Conservation (phyloP, 345 rosid genomes). For the Iberis pinnata region DNA sequence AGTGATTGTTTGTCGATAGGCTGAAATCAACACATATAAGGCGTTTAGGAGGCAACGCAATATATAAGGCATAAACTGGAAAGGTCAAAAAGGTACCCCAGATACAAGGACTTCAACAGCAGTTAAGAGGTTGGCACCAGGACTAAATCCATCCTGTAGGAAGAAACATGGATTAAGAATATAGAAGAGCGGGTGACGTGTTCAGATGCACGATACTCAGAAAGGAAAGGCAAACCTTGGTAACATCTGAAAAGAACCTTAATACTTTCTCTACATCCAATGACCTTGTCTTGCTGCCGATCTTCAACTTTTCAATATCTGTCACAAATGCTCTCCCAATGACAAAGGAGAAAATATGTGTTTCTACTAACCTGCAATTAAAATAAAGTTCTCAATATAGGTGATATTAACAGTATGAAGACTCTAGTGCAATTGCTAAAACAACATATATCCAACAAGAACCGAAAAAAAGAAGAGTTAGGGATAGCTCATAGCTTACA, state of each 20-base stretch:
- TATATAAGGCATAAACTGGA: constrained; percentile 12
- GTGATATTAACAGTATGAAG: no score
- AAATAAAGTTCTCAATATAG: constrained; percentile 29
- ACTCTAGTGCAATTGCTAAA: no score
- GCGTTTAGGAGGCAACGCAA: constrained; percentile 10
- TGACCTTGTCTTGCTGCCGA: constrained; percentile 84
- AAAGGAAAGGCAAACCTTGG: constrained; percentile 50
- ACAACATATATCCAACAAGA: constrained; percentile 15
- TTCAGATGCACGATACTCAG: constrained; percentile 13
- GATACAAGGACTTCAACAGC: constrained; percentile 90
- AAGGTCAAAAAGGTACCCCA: constrained; percentile 56
- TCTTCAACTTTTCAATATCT: constrained; percentile 92
- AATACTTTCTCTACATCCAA: constrained; percentile 62
- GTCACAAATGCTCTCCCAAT: constrained; percentile 99
- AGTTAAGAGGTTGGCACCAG: constrained; percentile 86
- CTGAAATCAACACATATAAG: constrained; percentile 43
- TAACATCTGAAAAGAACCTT: constrained; percentile 71
- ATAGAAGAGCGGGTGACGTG: constrained; percentile 7
- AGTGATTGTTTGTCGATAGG: constrained; percentile 93
- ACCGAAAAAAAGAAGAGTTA: constrained; percentile 6
- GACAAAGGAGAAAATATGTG: constrained; percentile 95
- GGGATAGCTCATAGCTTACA: constrained; percentile 51
- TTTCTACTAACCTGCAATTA: constrained; percentile 92
- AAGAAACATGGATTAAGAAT: constrained; percentile 25
- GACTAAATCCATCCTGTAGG: constrained; percentile 76